phyloP scores from a whole-genome alignment of 805 yeast species.

The Starmerella gropengiesseri region DNA sequence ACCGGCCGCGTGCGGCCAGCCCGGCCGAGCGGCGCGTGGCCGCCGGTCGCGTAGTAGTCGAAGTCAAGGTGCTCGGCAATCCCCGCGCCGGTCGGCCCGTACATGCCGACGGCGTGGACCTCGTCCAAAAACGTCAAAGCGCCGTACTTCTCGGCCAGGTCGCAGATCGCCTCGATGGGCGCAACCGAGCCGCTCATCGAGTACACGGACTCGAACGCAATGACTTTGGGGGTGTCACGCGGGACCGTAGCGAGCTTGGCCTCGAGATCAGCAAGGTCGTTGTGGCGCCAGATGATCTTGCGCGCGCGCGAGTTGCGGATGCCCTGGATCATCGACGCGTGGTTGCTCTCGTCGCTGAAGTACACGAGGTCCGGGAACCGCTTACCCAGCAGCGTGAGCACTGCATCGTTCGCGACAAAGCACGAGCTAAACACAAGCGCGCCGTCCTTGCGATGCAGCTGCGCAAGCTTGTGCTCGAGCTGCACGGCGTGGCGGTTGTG shows the following conservation, averaged over 20 bases:
- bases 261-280: slow-evolving; percentile 77
- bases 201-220: slow-evolving; percentile 94
- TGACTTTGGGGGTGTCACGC: slow-evolving; percentile 76
- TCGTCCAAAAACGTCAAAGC: slow-evolving; percentile 95
- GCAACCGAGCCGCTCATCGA: slow-evolving; percentile 98
- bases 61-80: slow-evolving; percentile 95
- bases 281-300: slow-evolving; percentile 87
- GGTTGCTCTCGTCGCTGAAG: slow-evolving; percentile 86
- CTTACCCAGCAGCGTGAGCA: slow-evolving; percentile 80
- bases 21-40: slow-evolving; percentile 35
- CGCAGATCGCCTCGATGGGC: slow-evolving; percentile 85
- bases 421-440: slow-evolving; percentile 93
- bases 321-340: slow-evolving; percentile 97
- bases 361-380: slow-evolving; percentile 81
- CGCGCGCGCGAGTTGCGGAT: slow-evolving; percentile 78
- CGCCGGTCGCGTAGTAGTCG: slow-evolving; percentile 62
- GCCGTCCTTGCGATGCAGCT: slow-evolving; percentile 86
- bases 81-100: slow-evolving; percentile 99
- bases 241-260: slow-evolving; percentile 68
- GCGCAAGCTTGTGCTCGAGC: slow-evolving; percentile 77
- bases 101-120: slow-evolving; percentile 98
- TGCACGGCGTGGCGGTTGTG: slow-evolving; percentile 83
- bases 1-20: slow-evolving; percentile 37
- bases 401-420: slow-evolving; percentile 94
- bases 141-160: slow-evolving; percentile 93